Percentiles rank a stretch among this genome's conserved stretches.
Conservation (phyloP, 192 early-diverging fungal genomes). For the Gaertneriomyces sp. region DNA sequence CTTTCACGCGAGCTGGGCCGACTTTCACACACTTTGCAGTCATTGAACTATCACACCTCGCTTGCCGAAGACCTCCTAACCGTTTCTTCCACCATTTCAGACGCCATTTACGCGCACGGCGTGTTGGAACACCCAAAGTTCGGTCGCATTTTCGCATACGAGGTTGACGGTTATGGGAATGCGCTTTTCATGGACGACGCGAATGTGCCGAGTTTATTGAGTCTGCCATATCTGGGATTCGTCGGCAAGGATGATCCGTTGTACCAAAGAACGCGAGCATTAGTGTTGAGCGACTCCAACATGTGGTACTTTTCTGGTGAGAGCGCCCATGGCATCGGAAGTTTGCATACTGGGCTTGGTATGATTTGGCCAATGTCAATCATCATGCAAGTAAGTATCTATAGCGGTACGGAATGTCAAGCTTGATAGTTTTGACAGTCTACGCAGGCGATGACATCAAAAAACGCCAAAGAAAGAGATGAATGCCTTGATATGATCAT, state of each 20-base stretch:
- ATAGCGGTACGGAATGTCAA: no score
- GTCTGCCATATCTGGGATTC: conserved; percentile 61
- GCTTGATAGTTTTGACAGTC: no score
- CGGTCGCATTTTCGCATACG: conserved; percentile 62
- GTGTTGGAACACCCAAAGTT: conserved; percentile 47
- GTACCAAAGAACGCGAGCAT: conserved; percentile 55
- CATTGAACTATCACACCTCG: conserved; percentile 18
- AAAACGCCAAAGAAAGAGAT: conserved; percentile 41
- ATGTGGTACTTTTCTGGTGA: conserved; percentile 62
- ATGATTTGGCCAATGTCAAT: conserved; percentile 71
- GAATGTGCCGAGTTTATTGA: conserved; percentile 61
- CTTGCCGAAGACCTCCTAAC: conserved; percentile 38
- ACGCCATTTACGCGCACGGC: conserved; percentile 50
- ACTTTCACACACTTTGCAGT: conserved; percentile 41
- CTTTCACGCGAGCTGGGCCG: conserved; percentile 53
- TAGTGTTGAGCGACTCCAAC: conserved; percentile 60
- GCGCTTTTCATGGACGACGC: conserved; percentile 68
- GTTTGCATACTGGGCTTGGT: conserved; percentile 55
- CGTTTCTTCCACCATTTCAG: conserved; percentile 46
- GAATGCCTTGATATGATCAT: conserved; percentile 56
- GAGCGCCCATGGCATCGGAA: conserved; percentile 54
- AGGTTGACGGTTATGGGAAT: conserved; percentile 70
- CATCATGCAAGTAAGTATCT: conserved; percentile 37
- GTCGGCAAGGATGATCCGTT: conserved; percentile 40
- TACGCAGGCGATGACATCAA: neutral